phyloP scores from a whole-genome alignment of 805 yeast genomes.

The Lachancea cidri region DNA sequence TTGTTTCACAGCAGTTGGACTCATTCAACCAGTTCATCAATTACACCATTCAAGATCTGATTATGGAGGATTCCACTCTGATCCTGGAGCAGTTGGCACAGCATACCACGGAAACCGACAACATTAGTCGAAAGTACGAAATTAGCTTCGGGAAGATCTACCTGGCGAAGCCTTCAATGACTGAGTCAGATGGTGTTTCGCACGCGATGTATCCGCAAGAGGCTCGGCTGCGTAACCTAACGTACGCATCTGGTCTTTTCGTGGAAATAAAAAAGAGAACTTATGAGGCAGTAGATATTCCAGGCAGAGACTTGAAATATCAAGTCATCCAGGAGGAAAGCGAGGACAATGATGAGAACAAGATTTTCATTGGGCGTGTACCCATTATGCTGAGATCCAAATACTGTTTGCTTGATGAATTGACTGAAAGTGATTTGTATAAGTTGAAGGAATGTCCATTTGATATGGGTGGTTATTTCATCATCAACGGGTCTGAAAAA shows the following conservation, averaged over 20 bases:
- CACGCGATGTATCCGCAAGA: constrained; percentile 97
- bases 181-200: constrained; percentile 99
- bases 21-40: constrained; percentile 98
- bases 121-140: constrained; percentile 87
- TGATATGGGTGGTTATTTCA: constrained; percentile 99
- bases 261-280: constrained; percentile 94
- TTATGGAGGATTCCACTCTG: constrained; percentile 89
- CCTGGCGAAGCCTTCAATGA: constrained; percentile 94
- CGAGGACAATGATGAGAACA: constrained; percentile 63
- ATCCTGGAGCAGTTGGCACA: constrained; percentile 98
- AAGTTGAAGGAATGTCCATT: constrained; percentile 97
- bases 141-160: constrained; percentile 97
- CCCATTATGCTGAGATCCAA: constrained; percentile 97
- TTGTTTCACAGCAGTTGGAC: constrained; percentile 96
- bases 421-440: constrained; percentile 88
- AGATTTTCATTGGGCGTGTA: constrained; percentile 91
- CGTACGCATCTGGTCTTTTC: constrained; percentile 92
- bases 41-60: constrained; percentile 93
- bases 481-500: constrained; percentile 97
- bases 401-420: constrained; percentile 86
- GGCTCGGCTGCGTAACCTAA: constrained; percentile 91
- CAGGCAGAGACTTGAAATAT: constrained; percentile 56
- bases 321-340: constrained; percentile 44
- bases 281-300: constrained; percentile 73
- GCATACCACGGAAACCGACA: constrained; percentile 86